Evolutionary conservation across 1,284 basidiomycete species (phyloP), one percentile per base, ranked within the genome.

Genomic region (Ganoderma leucocontextum): DNA sequence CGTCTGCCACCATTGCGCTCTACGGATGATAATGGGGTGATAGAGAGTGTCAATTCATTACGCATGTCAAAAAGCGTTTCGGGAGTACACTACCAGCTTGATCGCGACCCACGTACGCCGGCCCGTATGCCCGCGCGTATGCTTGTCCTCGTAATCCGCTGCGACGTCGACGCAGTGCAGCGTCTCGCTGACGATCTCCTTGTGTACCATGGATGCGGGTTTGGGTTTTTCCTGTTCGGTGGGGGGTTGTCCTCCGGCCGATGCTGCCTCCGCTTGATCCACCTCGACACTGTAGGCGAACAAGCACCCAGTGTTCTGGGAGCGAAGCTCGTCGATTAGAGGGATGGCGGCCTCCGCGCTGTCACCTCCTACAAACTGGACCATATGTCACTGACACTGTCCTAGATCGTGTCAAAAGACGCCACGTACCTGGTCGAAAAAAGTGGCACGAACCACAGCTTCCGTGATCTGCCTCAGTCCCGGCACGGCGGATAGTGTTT

Each of bases 261-360:
- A 82, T 17, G 82, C 81, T 7, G 85, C 86, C 64, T 87, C 82
- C 10, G 82, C 81, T 73, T 90, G 87, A 71, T 94, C 89, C 12
- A 94, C 94, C 80, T 97, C 95, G 35, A 95, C 94, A 58, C 91
- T 93, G 80, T 97, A 97, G 42, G 88, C 91, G 72, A 98, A 89
- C 19, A 97, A 82, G n/a, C 87, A 84, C 6, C 95, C 96, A 70
- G 91, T 92, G 74, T 92, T 91, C 71, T 87, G 85, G 12, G 79
- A 77, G 33, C 94, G 87, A 41, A 97, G 82, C 19, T 80, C 77
- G 52, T 85, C 83, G 59, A 97, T 86, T 3, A 93, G 77, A 2
- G 91, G 89, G 9, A 94, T 74, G 15, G 90, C 89, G 52, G 87
- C 90, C 41, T 87, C 85, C 0, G 92, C 91, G 0, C 92, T 91